A percentile compares a stretch with the other conserved stretches of the same genome.
These are phyloP conservation scores for Plectranthus barbatus DNA, from an alignment of 257 asterid genomes.

Conservation along the genomic window DNA sequence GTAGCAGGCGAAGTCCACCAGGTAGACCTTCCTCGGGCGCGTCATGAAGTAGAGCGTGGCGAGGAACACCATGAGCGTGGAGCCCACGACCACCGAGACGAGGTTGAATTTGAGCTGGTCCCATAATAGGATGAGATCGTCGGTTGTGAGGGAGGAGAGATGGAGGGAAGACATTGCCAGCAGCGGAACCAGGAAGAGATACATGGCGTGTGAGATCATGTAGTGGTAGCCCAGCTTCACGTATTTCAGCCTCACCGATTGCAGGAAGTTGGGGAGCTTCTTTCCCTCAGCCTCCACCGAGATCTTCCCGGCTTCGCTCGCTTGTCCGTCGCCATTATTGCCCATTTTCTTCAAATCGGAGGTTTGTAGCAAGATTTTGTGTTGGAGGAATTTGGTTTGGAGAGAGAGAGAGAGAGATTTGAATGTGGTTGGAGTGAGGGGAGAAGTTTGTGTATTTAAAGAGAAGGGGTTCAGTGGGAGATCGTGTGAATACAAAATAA, in stretches of 20 bases:
- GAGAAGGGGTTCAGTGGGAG: not conserved
- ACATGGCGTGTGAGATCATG: slow-evolving; percentile 43
- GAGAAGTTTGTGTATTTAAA: slow-evolving; percentile 36
- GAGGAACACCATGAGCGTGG: slow-evolving; percentile 37
- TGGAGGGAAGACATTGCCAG: slow-evolving; percentile 28
- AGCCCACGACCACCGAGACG: slow-evolving; percentile 32
- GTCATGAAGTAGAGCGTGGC: slow-evolving; percentile 54
- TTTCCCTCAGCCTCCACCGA: slow-evolving; percentile 24
- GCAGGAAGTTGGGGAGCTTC: slow-evolving; percentile 48
- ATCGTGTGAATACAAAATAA: no score
- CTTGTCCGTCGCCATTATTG: not conserved
- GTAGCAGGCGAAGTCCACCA: slow-evolving; percentile 65
- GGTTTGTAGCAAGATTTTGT: not conserved
- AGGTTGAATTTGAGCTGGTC: slow-evolving; percentile 44
- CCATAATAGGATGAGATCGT: slow-evolving; percentile 31
- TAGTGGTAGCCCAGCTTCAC: slow-evolving; percentile 67
- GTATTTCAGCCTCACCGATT: slow-evolving; percentile 46
- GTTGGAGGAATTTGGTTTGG: not conserved
- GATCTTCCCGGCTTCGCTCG: slow-evolving; percentile 10
- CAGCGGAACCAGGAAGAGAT: slow-evolving; percentile 35
- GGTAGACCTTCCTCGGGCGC: slow-evolving; percentile 47
- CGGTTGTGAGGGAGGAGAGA: slow-evolving; percentile 26
- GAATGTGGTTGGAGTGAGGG: slow-evolving; percentile 12
- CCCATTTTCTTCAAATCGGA: no score
- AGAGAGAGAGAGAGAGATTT: not conserved